Conservation (phyloP, 495 filamentous ascomycete species). For the Aspergillus olivimuriae region DNA sequence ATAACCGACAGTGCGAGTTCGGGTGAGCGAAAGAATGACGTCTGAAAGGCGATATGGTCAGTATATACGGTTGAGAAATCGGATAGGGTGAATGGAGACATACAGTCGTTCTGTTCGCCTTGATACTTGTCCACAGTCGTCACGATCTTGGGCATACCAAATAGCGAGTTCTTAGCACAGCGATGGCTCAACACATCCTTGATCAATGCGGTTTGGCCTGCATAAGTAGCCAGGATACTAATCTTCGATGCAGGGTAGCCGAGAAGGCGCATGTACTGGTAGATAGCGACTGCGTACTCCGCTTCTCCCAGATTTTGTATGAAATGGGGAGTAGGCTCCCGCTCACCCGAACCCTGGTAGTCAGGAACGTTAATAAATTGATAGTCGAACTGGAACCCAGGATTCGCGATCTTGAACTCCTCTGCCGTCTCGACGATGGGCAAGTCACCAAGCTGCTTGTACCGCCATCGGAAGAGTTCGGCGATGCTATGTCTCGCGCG, state of each 20-base stretch:
- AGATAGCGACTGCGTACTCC: slow-evolving; percentile 92
- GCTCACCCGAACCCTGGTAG: slow-evolving; percentile 86
- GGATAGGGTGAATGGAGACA: slow-evolving; percentile 29
- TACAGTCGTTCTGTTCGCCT: slow-evolving; percentile 98
- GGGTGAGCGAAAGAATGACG: slow-evolving; percentile 84
- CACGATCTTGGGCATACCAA: slow-evolving; percentile 85
- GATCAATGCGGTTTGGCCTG: slow-evolving; percentile 88
- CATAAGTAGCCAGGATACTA: slow-evolving; percentile 87
- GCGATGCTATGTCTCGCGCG: slow-evolving; percentile 82
- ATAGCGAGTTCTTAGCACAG: slow-evolving; percentile 74
- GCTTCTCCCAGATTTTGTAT: slow-evolving; percentile 96
- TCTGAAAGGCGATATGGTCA: slow-evolving; percentile 45
- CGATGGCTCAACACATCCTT: slow-evolving; percentile 82
- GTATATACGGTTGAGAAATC: slow-evolving; percentile 5
- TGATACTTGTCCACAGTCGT: slow-evolving; percentile 98
- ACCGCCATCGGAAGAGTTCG: slow-evolving; percentile 89
- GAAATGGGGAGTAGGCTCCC: slow-evolving; percentile 90
- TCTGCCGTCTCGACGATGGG: slow-evolving; percentile 58
- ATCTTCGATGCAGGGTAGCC: slow-evolving; percentile 92
- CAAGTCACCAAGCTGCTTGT: slow-evolving; percentile 72
- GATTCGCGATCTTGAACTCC: slow-evolving; percentile 80
- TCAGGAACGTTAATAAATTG: slow-evolving; percentile 96
- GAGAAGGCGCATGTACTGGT: slow-evolving; percentile 94
- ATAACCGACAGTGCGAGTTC: slow-evolving; percentile 87
- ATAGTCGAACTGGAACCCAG: slow-evolving; percentile 88